These are phyloP conservation scores for Acacia confusa DNA, from an alignment of 306 rosid genomes.

Conservation along the genomic window DNA sequence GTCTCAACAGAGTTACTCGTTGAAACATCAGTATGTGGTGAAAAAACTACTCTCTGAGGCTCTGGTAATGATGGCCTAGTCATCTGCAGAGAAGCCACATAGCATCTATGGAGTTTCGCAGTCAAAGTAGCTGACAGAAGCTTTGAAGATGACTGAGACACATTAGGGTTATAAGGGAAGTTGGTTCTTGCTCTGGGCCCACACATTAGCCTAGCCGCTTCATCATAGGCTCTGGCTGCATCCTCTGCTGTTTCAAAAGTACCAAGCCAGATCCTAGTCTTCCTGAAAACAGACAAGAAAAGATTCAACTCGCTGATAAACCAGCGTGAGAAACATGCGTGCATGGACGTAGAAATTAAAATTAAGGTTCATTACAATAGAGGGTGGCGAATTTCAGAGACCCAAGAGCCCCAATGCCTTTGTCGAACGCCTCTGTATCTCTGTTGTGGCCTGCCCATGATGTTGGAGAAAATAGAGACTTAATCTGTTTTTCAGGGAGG, in stretches of 20 bases:
- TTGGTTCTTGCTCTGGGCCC: conserved; percentile 87
- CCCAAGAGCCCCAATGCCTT: conserved; percentile 99
- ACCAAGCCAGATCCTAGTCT: conserved; percentile 96
- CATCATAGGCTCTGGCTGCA: conserved; percentile 92
- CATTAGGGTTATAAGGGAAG: conserved; percentile 79
- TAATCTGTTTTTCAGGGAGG: conserved; percentile 36
- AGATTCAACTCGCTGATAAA: conserved; percentile 5
- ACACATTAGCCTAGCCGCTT: conserved; percentile 93
- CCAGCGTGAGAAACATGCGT: background rate
- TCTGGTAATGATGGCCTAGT: conserved; percentile 51
- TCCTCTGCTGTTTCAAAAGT: conserved; percentile 96
- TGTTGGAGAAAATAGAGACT: conserved; percentile 31
- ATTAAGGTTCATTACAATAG: conserved; percentile 52
- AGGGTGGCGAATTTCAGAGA: conserved; percentile 96
- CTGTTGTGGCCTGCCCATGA: conserved; percentile 94
- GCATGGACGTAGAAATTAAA: background rate
- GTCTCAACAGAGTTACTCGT: conserved; percentile 26
- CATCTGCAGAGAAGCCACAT: conserved; percentile 84
- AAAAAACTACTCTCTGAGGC: conserved; percentile 39
- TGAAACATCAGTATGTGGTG: conserved; percentile 5
- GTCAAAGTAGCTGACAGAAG: conserved; percentile 90
- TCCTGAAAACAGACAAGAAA: conserved; percentile 46
- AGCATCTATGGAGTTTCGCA: conserved; percentile 82
- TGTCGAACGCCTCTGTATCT: conserved; percentile 95
- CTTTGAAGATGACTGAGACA: conserved; percentile 70